These are phyloP conservation scores for Eucalyptus dawsonii DNA, from an alignment of 345 rosid species.

Conservation along the genomic window DNA sequence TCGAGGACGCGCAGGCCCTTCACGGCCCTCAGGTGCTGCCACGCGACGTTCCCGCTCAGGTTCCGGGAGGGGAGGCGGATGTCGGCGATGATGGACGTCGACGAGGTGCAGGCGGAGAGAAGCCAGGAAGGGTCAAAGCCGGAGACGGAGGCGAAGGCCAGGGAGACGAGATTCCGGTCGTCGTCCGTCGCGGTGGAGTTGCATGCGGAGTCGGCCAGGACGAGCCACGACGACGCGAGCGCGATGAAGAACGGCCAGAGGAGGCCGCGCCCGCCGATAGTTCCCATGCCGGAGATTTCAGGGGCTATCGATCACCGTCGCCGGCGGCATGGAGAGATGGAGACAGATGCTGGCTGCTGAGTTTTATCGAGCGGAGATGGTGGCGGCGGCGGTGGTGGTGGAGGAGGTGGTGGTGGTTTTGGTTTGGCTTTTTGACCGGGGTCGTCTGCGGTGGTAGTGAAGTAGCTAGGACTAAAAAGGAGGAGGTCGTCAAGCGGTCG, in stretches of 20 bases:
- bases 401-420: not conserved
- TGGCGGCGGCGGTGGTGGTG: not conserved
- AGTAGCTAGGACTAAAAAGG: not conserved
- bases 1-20: conserved; percentile 39
- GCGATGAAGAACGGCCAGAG: not conserved
- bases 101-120: conserved; percentile 25
- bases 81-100: not conserved
- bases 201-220: conserved; percentile 18
- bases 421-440: not conserved
- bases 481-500: not conserved
- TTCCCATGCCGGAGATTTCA: not conserved
- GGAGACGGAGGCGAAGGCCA: conserved; percentile 52
- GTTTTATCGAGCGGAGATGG: not conserved
- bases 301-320: not conserved
- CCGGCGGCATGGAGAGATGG: not conserved
- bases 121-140: conserved; percentile 58
- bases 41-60: conserved; percentile 57
- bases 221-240: conserved; percentile 6
- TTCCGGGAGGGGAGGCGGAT: conserved; percentile 45
- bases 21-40: conserved; percentile 44
- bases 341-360: not conserved
- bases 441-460: not conserved
- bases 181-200: conserved; percentile 8
- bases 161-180: conserved; percentile 30
- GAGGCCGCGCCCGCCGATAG: not conserved